Percentiles rank a stretch among this genome's conserved stretches.
phyloP scores from a whole-genome alignment of 1,284 basidiomycete genomes.

The Heterobasidion annosum region DNA sequence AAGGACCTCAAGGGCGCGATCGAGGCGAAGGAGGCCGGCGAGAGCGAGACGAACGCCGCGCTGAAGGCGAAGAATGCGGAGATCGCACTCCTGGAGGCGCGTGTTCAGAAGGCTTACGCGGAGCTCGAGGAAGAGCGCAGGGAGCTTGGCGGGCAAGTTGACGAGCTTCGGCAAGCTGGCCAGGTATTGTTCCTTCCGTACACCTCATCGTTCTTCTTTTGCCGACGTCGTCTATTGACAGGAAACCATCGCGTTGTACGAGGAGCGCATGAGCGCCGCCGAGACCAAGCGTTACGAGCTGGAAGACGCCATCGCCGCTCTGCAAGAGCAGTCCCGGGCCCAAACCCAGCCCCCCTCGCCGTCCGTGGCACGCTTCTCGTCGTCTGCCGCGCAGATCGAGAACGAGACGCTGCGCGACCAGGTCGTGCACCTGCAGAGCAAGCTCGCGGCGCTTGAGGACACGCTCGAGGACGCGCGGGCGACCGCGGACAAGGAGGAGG shows the following conservation, averaged over 20 bases:
- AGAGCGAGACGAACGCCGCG: constrained; percentile 39
- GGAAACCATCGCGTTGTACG: constrained; percentile 91
- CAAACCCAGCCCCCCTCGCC: constrained; percentile 30
- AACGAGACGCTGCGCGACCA: constrained; percentile 89
- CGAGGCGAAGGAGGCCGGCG: constrained; percentile 41
- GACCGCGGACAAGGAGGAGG: constrained; percentile 69
- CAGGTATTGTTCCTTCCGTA: constrained; percentile 40
- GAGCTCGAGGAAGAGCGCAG: constrained; percentile 60
- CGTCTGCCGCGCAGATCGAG: constrained; percentile 79
- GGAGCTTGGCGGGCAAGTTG: constrained; percentile 63
- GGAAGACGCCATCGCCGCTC: constrained; percentile 55
- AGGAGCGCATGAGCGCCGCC: constrained; percentile 70
- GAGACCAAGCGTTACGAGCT: constrained; percentile 73
- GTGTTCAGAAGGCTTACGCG: constrained; percentile 34
- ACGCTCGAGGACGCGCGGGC: constrained; percentile 72
- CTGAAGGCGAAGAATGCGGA: constrained; percentile 47
- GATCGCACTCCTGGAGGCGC: constrained; percentile 40
- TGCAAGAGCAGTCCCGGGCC: constrained; percentile 49
- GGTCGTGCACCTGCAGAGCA: constrained; percentile 75
- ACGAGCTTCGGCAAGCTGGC: constrained; percentile 76
- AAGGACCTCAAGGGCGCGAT: constrained; percentile 42
- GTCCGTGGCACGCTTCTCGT: constrained; percentile 29
- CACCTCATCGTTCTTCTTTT: constrained; percentile 1
- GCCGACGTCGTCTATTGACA: constrained; percentile 18
- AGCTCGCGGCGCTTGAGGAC: constrained; percentile 74